Percentiles rank a stretch among this genome's conserved stretches.
These are phyloP conservation scores for Lactarius hatsudake DNA, from an alignment of 768 basidiomycete species.

Conservation along the genomic window DNA sequence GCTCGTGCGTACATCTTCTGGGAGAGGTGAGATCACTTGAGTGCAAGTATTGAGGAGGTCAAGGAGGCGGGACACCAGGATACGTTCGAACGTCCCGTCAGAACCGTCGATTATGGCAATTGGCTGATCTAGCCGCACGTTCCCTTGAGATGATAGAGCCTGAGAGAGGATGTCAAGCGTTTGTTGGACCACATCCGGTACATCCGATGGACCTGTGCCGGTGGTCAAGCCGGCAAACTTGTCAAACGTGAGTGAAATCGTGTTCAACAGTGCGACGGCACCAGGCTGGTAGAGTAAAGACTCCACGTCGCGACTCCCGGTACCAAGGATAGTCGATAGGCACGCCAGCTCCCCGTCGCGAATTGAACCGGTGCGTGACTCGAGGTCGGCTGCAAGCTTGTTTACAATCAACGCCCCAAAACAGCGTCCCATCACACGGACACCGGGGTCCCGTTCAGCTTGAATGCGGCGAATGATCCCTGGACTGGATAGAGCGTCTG, in stretches of 20 bases:
- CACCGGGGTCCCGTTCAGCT: not conserved
- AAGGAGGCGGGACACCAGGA: not conserved
- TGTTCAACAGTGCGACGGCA: slow-evolving; percentile 1
- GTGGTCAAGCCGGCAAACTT: not conserved
- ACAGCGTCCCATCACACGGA: not conserved
- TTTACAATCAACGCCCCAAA: not conserved
- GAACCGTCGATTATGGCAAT: not conserved
- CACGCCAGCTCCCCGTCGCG: not conserved
- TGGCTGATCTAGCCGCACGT: not conserved
- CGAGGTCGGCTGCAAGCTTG: not conserved
- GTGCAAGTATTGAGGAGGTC: not conserved
- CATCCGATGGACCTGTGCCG: not conserved
- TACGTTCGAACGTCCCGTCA: not conserved
- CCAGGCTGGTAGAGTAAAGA: slow-evolving; percentile 1
- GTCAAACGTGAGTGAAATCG: not conserved
- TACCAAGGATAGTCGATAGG: not conserved
- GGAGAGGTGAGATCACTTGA: not conserved
- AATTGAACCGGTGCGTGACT: not conserved
- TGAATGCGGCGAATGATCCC: not conserved
- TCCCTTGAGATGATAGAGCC: not conserved
- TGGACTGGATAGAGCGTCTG: not conserved
- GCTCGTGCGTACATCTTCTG: not conserved
- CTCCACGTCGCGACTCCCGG: not conserved
- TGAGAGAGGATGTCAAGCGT: not conserved
- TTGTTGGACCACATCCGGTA: not conserved